Evolutionary conservation across 2,329 filamentous ascomycete species (phyloP), one percentile per base, ranked within the genome.

Genomic region (Pyrenophora tritici-repentis): DNA sequence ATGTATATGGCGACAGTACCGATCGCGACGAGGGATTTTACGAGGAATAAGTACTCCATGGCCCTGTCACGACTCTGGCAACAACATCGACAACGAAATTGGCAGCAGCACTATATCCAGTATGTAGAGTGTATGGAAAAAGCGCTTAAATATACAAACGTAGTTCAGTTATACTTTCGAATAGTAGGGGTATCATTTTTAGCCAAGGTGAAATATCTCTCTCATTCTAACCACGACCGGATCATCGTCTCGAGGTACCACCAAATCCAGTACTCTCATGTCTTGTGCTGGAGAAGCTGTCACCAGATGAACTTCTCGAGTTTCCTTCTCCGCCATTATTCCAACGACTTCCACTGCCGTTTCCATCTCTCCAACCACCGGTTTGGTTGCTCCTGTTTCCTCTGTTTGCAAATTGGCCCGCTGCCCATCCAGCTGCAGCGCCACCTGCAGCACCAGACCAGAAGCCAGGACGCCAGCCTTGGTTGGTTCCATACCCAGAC

Each of bases 201-300:
- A 59, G 58, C 60, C 56, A 65, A 35, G 26, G 47, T 57, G 42
- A 61, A 29, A 39, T 12, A 16, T 13, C 1, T 16, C 22, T 16
- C 36, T 26, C 16, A 12, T 14, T 4, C 6, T 10, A 2, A 4
- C 14, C 17, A 33, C 38, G 12, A 36, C 48, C 10, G 3, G 26
- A 29, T 70, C 40, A 75, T 54, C 72, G 57, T n/a, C 73, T 56
- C 16, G 68, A 83, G 0, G 88, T 90, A 7, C 85, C 87, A 7
- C 88, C 88, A 66, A 89, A 91, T 0, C 88, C 88, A 0, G 87
- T 90, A 62, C 86, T 89, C 61, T 87, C 82, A 62, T 87, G 80
- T 45, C 83, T 81, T 12, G 79, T 76, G 6, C 77, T 76, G 7
- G 78, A 80, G 42, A 66, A 68, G 35, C 73, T 74, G 10, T 62